Evolutionary conservation across 1,284 basidiomycete genomes (phyloP).

Genomic region (Coniferiporia sulphurascens): DNA sequence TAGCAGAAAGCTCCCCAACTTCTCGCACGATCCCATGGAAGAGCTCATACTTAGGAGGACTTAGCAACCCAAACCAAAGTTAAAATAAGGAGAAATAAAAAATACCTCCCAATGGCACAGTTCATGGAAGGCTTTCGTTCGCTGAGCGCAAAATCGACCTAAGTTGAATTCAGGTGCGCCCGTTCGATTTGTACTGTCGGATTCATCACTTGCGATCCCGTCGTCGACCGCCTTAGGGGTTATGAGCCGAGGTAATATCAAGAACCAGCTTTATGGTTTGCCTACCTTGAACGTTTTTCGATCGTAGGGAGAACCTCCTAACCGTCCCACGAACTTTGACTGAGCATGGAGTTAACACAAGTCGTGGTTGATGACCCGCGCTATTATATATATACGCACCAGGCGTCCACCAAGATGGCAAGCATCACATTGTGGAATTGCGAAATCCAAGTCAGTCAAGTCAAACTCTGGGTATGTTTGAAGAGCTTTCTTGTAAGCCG

Average conservation of each 20-base stretch:
- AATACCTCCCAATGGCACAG: conserved; percentile 85
- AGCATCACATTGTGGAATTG: conserved; percentile 68
- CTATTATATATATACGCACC: neutral
- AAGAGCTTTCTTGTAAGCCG: conserved; percentile 59
- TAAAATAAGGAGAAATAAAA: conserved; percentile 10
- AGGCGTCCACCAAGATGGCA: conserved; percentile 66
- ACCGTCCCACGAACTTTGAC: conserved; percentile 54
- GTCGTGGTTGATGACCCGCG: neutral
- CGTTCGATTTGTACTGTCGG: conserved; percentile 30
- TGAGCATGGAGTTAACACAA: conserved; percentile 19
- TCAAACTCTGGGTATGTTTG: conserved; percentile 63
- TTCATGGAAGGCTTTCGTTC: conserved; percentile 66
- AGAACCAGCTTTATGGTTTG: neutral
- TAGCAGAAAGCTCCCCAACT: conserved; percentile 44
- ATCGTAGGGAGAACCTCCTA: conserved; percentile 60
- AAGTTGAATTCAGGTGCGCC: conserved; percentile 40
- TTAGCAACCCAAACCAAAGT: neutral
- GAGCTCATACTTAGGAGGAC: conserved; percentile 44
- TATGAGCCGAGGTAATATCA: neutral
- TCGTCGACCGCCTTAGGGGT: conserved; percentile 19
- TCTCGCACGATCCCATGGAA: conserved; percentile 52
- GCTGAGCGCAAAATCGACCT: conserved; percentile 71
- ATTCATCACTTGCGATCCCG: conserved; percentile 27
- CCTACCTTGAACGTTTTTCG: conserved; percentile 50
- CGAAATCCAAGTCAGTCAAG: conserved; percentile 46